A percentile compares a stretch with the other conserved stretches of the same genome.
These are phyloP conservation scores for Blastobotrys americana DNA, from an alignment of 805 yeast species.

Conservation along the genomic window DNA sequence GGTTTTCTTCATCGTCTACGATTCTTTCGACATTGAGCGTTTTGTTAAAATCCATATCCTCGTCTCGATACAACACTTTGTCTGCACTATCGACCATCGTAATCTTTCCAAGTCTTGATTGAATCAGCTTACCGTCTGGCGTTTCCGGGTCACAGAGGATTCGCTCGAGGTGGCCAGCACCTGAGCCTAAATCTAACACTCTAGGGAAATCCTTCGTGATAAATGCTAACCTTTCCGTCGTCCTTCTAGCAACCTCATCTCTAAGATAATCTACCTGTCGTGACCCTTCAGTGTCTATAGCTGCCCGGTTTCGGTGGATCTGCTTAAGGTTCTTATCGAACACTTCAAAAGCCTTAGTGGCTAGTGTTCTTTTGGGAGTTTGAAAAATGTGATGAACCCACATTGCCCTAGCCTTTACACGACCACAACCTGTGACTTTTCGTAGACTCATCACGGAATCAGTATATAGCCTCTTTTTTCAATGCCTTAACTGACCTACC, in stretches of 20 bases:
- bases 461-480: no score
- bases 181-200: constrained; percentile 66
- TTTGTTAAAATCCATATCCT: constrained; percentile 34
- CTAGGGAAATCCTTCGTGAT: constrained; percentile 55
- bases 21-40: constrained; percentile 42
- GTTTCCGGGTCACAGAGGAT: constrained; percentile 36
- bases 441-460: no score
- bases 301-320: constrained; percentile 53
- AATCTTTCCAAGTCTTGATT: constrained; percentile 44
- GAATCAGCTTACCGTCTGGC: constrained; percentile 47
- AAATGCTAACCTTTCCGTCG: constrained; percentile 69
- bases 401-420: background rate
- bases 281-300: constrained; percentile 39
- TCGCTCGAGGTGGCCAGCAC: constrained; percentile 56
- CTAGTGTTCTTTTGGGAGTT: background rate
- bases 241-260: constrained; percentile 63
- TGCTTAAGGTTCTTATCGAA: constrained; percentile 59
- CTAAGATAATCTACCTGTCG: constrained; percentile 63
- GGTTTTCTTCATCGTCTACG: constrained; percentile 61
- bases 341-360: constrained; percentile 35
- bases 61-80: constrained; percentile 47
- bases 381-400: background rate
- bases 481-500: no score
- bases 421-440: no score
- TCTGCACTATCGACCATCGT: constrained; percentile 62